Conservation (phyloP, 2,329 filamentous ascomycete species). For the Nemania sp. region DNA sequence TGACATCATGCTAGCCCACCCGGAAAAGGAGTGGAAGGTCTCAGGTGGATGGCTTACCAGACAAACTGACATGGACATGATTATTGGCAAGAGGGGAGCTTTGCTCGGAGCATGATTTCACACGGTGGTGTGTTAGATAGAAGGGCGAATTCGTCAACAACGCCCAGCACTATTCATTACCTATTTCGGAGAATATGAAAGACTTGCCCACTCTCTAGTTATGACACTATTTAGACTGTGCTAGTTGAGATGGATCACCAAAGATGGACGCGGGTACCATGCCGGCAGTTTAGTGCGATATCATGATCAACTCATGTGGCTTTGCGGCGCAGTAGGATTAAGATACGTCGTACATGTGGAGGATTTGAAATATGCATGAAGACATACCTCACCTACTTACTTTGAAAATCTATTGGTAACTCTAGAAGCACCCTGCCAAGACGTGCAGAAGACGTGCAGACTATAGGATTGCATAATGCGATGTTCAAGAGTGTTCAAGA, state of each 20-base stretch:
- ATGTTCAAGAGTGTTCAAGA: no score
- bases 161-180: neutral
- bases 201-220: neutral
- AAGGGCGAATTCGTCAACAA: no score
- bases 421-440: neutral
- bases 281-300: neutral
- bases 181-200: neutral
- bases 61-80: slow-evolving; percentile 29
- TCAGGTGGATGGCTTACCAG: slow-evolving; percentile 32
- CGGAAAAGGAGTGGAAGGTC: slow-evolving; percentile 27
- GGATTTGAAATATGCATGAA: slow-evolving; percentile 11
- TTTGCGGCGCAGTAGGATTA: neutral
- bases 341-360: slow-evolving; percentile 4
- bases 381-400: neutral
- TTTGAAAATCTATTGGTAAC: neutral
- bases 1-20: slow-evolving; percentile 22
- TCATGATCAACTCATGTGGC: neutral
- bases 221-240: neutral
- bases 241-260: neutral
- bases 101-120: neutral
- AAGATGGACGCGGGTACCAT: neutral
- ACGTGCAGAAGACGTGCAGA: neutral
- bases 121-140: neutral
- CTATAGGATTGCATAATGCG: no score
- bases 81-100: slow-evolving; percentile 8